Evolutionary conservation across 352 stramenopile species (phyloP), one percentile per base, ranked within the genome.

Genomic region (Phytophthora litchii): DNA sequence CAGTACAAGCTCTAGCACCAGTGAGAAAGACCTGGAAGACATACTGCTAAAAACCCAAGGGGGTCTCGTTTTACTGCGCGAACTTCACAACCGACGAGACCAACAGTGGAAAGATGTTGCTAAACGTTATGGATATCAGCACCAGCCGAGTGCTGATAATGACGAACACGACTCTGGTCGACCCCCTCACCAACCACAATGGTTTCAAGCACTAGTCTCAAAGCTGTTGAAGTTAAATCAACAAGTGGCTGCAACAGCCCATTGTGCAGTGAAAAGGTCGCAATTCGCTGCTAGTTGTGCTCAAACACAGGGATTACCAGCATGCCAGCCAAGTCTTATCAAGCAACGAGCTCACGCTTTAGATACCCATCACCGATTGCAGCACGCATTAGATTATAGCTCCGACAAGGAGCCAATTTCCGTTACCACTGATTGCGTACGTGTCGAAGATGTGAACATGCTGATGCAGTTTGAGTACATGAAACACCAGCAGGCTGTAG

Each of bases 21-120:
- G 37, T 17, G 61, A 46, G 16, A 63, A 46, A 45, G 72, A 66
- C 1, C 55, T 88, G 0, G 76, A 88, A 23, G 59, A 77, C 19
- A 20, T 86, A 37, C 60, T 88, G 25, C 47, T 88, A 31, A 76
- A 78, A 48, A 78, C 76, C 0, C 78, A 86, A 54, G 74, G 60
- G 6, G 76, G 76, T 3, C 71, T 86, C 16, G 63, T 76, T n/a
- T 70, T 86, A 61, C 61, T 88, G 43, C 74, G 65, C 3, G 74
- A 85, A 27, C 70, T 86, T 49, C 32, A 63, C 10, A 51, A 53
- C 17, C 45, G 57, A 23, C 59, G 72, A 25, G 41, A 66, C 0
- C 37, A 20, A 57, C 83, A 85, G 31, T 88, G 73, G 78, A 57
- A 64, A 1, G 41, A 75, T 14, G 40, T 84, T 14, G 20, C 46